Base-by-base conservation (phyloP, 1,284 basidiomycete genomes). In the Kalmanozyma brasiliensis region DNA sequence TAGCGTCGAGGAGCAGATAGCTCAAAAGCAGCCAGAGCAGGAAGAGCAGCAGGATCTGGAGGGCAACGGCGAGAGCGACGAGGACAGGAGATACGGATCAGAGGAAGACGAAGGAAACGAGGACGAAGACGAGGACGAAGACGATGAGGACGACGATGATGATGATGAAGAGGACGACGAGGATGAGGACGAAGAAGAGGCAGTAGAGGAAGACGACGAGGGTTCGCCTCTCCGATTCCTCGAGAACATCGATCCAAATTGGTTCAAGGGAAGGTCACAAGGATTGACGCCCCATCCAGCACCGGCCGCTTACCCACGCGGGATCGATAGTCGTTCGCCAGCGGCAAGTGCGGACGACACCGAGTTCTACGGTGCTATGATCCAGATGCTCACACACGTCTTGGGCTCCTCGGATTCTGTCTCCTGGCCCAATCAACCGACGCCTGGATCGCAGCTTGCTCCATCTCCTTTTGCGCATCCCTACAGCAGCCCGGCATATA, bases 301-400 rank as follows among this genome's bases (percentile, higher is more conserved):
- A 8, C n/a, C 40, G 4, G 13, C 24, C 13, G 13, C 23, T 3
- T 35, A 45, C 16, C n/a, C 34, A n/a, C 8, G 17, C 5, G 40
- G 17, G 11, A 29, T 14, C 33, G 38, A 40, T 11, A 23, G 22
- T 13, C 46, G 52, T 30, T 29, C 52, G 13, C 45, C 57, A 8
- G 35, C 55, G 17, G 64, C 48, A 8, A 49, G 52, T 8, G 41
- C 51, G 7, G 52, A 61, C 11, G 66, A 74, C 41, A 46, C 60
- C 1, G 73, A 75, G 37, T 75, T 77, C 49, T 77, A 77, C 43
- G 52, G 66, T 29, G 68, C 67, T 22, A 72, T 73, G 48, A 77
- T 77, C 36, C 75, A 77, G 52, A 71, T 77, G 56, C 68, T 77
- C 40, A 77, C 75, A 9, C 73, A 75, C 34, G 62, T 77, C 4